Evolutionary conservation across 2,329 filamentous ascomycete species (phyloP), one percentile per base, ranked within the genome.

Genomic region (Acarospora socialis): DNA sequence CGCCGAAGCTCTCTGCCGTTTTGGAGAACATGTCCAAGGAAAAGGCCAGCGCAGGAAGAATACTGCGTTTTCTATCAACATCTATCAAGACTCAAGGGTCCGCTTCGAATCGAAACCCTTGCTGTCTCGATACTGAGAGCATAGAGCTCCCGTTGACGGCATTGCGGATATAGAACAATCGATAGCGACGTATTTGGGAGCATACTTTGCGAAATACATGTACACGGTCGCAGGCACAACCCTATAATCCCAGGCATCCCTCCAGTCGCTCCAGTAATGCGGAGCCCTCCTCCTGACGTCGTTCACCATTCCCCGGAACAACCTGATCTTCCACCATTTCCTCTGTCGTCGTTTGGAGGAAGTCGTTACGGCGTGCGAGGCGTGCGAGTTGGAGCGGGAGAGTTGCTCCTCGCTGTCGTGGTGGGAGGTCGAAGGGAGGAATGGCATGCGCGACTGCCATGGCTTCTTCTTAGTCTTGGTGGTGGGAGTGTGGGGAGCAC

Each of bases 121-220:
- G n/a, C n/a, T n/a, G n/a, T n/a, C n/a, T n/a, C n/a, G 21, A 35
- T 28, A 32, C 18, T 28, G 31, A 31, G 28, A 31, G 16, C 7
- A 27, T 19, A 20, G 23, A 9, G 26, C 21, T 30, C 27, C 37
- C 30, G 34, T 41, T 33, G 15, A 27, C 20, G 15, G 24, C 13
- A 20, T 25, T 17, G 33, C 4, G 7, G 13, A 2, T 19, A 32
- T 30, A 14, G 14, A 30, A 13, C 15, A 5, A 43, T 63, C 40
- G 22, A 25, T 25, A 36, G 25, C n/a, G n/a, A n/a, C n/a, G n/a
- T n/a, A n/a, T n/a, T n/a, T 41, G 26, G 41, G 27, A 29, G 48
- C 66, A 49, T 66, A 87, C 81, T 92, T 92, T 41, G 83, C 82
- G 66, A 92, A 92, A 60, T 90, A 92, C 81, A 92, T 92, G 57